phyloP scores from a whole-genome alignment of 2,329 filamentous ascomycete species.

The Lizonia empirigonia region DNA sequence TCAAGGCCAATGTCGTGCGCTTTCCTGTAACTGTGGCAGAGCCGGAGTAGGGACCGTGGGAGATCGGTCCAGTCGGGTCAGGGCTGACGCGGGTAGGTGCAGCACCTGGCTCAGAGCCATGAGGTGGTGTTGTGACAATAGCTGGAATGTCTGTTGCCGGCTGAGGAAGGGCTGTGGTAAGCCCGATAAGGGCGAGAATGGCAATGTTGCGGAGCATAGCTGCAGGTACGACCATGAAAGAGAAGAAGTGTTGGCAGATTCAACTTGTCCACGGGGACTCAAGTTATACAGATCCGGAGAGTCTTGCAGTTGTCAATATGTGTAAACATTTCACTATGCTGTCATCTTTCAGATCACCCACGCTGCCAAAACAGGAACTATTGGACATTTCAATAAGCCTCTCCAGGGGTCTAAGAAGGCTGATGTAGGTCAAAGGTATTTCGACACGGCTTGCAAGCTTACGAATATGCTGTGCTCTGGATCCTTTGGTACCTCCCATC shows the following conservation, averaged over 20 bases:
- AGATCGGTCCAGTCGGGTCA: constrained; percentile 63
- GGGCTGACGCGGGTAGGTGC: constrained; percentile 55
- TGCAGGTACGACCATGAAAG: background rate
- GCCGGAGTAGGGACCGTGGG: constrained; percentile 72
- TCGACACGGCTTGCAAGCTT: background rate
- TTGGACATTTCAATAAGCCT: constrained; percentile 66
- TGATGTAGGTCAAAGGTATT: background rate
- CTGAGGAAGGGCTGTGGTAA: constrained; percentile 29
- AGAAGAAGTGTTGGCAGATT: background rate
- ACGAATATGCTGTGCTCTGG: background rate
- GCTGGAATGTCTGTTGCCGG: constrained; percentile 18
- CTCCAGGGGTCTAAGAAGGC: constrained; percentile 62
- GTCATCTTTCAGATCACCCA: constrained; percentile 3
- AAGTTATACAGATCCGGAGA: background rate
- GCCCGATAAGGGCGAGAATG: constrained; percentile 8
- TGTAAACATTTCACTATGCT: background rate
- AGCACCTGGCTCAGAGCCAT: constrained; percentile 30
- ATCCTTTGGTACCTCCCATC: background rate
- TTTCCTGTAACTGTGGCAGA: constrained; percentile 72
- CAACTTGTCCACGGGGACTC: background rate
- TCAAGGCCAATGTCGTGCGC: constrained; percentile 59
- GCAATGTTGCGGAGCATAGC: constrained; percentile 5
- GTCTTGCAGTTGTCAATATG: background rate
- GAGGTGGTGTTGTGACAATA: constrained; percentile 29
- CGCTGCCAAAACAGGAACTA: background rate